Conservation (phyloP, 306 rosid genomes). For the Vigna trinervia region DNA sequence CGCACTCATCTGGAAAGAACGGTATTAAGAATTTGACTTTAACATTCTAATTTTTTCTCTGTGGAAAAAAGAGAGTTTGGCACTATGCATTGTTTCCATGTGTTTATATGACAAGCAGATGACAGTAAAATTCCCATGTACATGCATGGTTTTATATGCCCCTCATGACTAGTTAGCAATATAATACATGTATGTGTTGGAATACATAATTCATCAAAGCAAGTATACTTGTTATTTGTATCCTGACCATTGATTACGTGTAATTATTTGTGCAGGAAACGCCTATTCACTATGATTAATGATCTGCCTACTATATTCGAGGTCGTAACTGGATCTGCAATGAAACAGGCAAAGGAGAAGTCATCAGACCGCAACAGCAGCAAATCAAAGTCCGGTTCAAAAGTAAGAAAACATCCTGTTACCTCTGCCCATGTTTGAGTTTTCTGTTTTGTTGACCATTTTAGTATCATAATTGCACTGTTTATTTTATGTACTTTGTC, state of each 20-base stretch:
- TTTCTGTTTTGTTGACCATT: background rate
- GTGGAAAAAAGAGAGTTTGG: background rate
- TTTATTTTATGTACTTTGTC: background rate
- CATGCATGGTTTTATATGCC: background rate
- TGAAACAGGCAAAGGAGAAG: slow-evolving; percentile 68
- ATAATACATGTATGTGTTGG: background rate
- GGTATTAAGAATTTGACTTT: background rate
- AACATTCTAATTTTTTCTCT: background rate
- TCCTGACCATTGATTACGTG: slow-evolving; percentile 1
- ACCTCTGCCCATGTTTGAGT: background rate
- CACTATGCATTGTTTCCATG: background rate
- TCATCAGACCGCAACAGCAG: slow-evolving; percentile 61
- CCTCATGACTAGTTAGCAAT: background rate
- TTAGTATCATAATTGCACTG: background rate
- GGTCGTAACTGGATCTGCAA: slow-evolving; percentile 57
- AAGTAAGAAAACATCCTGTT: slow-evolving; percentile 47
- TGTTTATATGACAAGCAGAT: background rate
- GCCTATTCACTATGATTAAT: slow-evolving; percentile 69
- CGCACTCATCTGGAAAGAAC: background rate
- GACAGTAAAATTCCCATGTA: background rate
- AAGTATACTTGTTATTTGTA: slow-evolving; percentile 5
- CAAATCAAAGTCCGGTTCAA: slow-evolving; percentile 69
- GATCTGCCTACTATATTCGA: slow-evolving; percentile 74
- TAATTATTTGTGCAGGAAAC: slow-evolving; percentile 55
- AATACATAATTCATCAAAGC: background rate